Conservation (phyloP, 352 stramenopile species). For the Phytophthora syringae region DNA sequence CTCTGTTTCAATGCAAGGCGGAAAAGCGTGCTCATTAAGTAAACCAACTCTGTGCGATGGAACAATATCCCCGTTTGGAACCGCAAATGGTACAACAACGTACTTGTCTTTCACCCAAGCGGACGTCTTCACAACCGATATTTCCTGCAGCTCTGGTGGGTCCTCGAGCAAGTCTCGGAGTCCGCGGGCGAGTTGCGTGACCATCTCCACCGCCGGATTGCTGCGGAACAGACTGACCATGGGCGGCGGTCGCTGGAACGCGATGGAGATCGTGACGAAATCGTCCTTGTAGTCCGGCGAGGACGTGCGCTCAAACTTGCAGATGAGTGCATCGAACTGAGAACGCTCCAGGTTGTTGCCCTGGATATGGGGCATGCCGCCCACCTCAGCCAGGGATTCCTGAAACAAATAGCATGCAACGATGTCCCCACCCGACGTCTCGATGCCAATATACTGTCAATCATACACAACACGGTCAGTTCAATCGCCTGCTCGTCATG, state of each 20-base stretch:
- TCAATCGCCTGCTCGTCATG: constrained; percentile 9
- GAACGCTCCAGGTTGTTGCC: constrained; percentile 82
- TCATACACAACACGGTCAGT: constrained; percentile 30
- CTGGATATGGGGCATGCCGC: constrained; percentile 83
- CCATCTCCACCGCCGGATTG: constrained; percentile 87
- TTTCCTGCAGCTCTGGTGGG: constrained; percentile 78
- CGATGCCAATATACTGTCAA: constrained; percentile 82
- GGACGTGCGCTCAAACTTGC: constrained; percentile 83
- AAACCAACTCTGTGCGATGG: constrained; percentile 2
- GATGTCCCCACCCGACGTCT: constrained; percentile 76
- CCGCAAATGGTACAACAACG: constrained; percentile 14
- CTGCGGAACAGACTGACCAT: constrained; percentile 85
- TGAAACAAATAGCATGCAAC: constrained; percentile 88
- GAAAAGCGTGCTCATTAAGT: constrained; percentile 24
- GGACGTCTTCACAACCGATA: constrained; percentile 83
- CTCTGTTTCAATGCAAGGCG: constrained; percentile 37
- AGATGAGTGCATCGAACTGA: constrained; percentile 86
- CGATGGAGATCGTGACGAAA: constrained; percentile 83
- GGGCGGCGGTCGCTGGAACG: constrained; percentile 82
- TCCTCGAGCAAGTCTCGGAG: constrained; percentile 83
- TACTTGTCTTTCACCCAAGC: constrained; percentile 89
- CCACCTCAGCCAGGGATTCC: constrained; percentile 83
- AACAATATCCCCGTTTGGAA: not conserved
- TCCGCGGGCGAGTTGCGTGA: constrained; percentile 79
- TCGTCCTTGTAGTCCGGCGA: constrained; percentile 74